Evolutionary conservation across 139 green algal species (phyloP), one percentile per base, ranked within the genome.

Genomic region (Trebouxia sp.): DNA sequence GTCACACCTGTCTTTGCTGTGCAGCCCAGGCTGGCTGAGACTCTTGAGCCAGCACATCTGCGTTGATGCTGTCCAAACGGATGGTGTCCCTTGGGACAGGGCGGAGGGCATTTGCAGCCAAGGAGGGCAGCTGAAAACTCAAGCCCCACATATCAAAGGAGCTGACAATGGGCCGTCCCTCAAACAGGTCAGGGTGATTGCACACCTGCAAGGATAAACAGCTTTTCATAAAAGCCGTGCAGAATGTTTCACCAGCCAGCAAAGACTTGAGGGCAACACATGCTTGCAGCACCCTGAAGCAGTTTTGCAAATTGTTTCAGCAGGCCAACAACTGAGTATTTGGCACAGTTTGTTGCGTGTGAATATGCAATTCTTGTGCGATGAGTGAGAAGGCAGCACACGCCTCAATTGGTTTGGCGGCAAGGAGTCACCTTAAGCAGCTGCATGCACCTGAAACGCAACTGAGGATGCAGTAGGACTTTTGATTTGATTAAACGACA

Each of bases 111-210:
- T 75, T n/a, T 39, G 76, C 10, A 9, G 77, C 79, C 80, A 75
- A 10, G 65, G 78, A 65, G 78, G 89, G 86, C 78, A 87, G 37
- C 48, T 85, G 78, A 20, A 90, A 6, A 39, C 75, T 75, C 14
- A 94, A 37, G 43, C 24, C 85, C 80, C 28, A 66, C 82, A 92
- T 92, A 88, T 99, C 96, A 56, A 93, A 97, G 6, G 96, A 86
- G 5, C 88, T 94, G 6, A 98, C 85, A 69, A 99, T 99, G 24
- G 93, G 79, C 3, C 96, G 89, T 1, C 91, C 93, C 82, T 98
- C 96, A 88, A 99, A 99, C 39, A 99, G 83, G 87, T 99, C 96
- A 10, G 96, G 96, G 84, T 99, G 96, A 88, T 99, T 99, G 90
- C 96, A 99, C 41, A 98, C 94, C 90, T 95, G 88, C 53, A 39